phyloP scores from a whole-genome alignment of 768 basidiomycete genomes.

The Lactifluus piperatus region DNA sequence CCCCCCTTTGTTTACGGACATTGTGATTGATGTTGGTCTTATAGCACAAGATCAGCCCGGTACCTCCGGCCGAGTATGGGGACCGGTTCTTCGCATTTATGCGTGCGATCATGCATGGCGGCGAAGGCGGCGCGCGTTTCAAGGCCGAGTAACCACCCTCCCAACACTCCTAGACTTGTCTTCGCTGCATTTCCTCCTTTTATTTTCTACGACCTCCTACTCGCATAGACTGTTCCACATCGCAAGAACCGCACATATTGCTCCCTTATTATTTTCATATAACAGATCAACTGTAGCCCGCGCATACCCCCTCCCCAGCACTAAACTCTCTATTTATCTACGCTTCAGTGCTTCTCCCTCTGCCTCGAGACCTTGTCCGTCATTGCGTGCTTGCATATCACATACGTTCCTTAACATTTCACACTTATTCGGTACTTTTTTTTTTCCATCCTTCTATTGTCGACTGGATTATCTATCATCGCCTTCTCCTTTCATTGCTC shows the following conservation, averaged over 20 bases:
- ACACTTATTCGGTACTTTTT: background rate
- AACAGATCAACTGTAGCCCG: conserved; percentile 8
- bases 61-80: conserved; percentile 80
- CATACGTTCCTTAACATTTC: conserved; percentile 2
- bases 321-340: conserved; percentile 7
- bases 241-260: background rate
- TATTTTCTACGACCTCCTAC: background rate
- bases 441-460: background rate
- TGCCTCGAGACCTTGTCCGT: background rate
- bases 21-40: conserved; percentile 3
- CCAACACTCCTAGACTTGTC: no score
- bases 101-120: conserved; percentile 78
- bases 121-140: conserved; percentile 52
- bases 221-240: background rate
- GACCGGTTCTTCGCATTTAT: conserved; percentile 84
- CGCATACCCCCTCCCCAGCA: background rate
- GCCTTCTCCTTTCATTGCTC: background rate
- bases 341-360: background rate
- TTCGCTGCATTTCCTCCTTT: background rate
- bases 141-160: conserved; percentile 31
- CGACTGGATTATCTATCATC: background rate
- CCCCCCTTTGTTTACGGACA: background rate
- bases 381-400: background rate
- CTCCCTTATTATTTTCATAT: background rate
- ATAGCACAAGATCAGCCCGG: conserved; percentile 92